Evolutionary conservation across 805 yeast species (phyloP).

Genomic region (Hyphopichia homilentoma): DNA sequence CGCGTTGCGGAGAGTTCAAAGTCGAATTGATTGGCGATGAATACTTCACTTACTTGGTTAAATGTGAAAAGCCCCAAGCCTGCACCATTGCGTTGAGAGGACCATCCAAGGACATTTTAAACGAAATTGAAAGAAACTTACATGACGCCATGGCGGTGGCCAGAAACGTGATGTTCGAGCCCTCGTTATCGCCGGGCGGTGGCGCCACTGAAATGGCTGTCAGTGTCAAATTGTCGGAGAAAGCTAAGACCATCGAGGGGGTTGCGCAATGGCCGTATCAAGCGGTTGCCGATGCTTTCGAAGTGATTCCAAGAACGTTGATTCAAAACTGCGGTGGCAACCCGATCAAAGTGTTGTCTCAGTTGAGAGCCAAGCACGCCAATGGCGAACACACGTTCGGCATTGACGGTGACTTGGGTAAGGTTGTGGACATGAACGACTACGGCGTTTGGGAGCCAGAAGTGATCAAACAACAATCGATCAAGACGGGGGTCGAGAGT

Average conservation of each 20-base stretch:
- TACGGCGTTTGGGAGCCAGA: constrained; percentile 99
- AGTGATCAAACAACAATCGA: constrained; percentile 93
- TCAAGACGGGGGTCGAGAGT: constrained; percentile 97
- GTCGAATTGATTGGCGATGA: constrained; percentile 97
- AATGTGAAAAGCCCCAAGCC: constrained; percentile 84
- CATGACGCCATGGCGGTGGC: constrained; percentile 99
- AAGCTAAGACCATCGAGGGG: constrained; percentile 90
- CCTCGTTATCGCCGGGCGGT: constrained; percentile 95
- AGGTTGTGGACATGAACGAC: constrained; percentile 89
- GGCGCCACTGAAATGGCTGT: constrained; percentile 99
- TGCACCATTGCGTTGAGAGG: constrained; percentile 93
- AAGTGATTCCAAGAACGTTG: constrained; percentile 95
- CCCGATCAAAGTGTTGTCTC: constrained; percentile 84
- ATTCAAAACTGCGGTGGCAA: constrained; percentile 98
- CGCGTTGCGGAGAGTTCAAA: constrained; percentile 83
- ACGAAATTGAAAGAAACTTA: constrained; percentile 93
- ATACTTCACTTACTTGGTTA: constrained; percentile 80
- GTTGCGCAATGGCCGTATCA: constrained; percentile 98
- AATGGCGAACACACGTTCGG: constrained; percentile 84
- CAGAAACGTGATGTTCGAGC: constrained; percentile 91
- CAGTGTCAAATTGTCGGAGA: constrained; percentile 79
- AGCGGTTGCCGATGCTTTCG: constrained; percentile 98
- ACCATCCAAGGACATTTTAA: constrained; percentile 92
- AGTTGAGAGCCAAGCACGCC: constrained; percentile 94
- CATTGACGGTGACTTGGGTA: constrained; percentile 92